These are phyloP conservation scores for Pleurotus pulmonarius DNA, from an alignment of 768 basidiomycete genomes.

Conservation along the genomic window DNA sequence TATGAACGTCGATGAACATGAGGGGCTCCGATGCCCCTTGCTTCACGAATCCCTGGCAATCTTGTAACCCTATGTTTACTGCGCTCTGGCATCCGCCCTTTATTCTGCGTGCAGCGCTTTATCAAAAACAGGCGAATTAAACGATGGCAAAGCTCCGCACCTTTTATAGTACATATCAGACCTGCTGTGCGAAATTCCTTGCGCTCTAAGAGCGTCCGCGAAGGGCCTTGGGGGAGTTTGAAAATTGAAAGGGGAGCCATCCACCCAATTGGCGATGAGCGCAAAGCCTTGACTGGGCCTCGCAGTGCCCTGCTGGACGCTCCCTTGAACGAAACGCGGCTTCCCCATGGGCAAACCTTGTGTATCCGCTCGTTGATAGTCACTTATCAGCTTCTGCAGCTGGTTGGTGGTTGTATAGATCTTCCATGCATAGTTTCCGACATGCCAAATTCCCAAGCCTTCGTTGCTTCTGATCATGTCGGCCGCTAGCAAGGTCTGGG, in stretches of 20 bases:
- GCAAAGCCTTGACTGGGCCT: background rate
- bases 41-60: conserved; percentile 5
- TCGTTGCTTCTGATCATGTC: no score
- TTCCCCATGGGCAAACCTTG: conserved; percentile 2
- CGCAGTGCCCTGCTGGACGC: background rate
- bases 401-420: background rate
- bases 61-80: background rate
- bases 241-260: background rate
- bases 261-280: background rate
- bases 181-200: background rate
- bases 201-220: background rate
- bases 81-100: background rate
- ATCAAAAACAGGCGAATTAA: background rate
- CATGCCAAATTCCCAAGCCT: background rate
- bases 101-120: background rate
- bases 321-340: background rate
- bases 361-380: background rate
- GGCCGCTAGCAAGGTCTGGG: no score
- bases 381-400: background rate
- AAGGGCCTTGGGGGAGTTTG: background rate
- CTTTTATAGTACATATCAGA: background rate
- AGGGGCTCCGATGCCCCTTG: background rate
- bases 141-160: background rate
- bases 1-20: conserved; percentile 2
- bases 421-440: background rate